A percentile compares a stretch with the other conserved stretches of the same genome.
These are phyloP conservation scores for Globisporangium viniferum DNA, from an alignment of 352 stramenopile genomes.

Conservation along the genomic window DNA sequence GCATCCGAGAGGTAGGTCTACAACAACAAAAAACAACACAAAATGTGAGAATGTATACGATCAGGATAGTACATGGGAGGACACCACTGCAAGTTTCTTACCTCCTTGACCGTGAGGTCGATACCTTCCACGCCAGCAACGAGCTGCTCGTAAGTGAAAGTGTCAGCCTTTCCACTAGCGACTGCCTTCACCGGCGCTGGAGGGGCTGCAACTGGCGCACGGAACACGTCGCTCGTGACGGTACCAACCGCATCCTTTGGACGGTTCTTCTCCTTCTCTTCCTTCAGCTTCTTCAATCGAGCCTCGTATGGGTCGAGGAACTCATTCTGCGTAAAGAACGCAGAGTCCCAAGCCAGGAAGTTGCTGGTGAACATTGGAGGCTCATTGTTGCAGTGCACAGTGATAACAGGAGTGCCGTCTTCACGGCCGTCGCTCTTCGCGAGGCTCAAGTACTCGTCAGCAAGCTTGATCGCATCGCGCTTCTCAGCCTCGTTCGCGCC, in stretches of 20 bases:
- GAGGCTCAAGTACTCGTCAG: conserved; percentile 69
- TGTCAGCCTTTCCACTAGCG: conserved; percentile 24
- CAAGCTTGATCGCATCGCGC: conserved; percentile 53
- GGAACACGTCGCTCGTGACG: conserved; percentile 48
- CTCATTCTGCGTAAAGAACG: conserved; percentile 77
- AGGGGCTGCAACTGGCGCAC: conserved; percentile 8
- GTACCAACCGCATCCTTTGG: conserved; percentile 55
- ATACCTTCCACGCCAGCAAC: conserved; percentile 75
- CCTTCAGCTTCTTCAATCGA: conserved; percentile 74
- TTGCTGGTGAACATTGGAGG: conserved; percentile 89
- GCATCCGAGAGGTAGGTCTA: conserved; percentile 76
- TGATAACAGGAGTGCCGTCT: conserved; percentile 79
- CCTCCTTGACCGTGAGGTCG: conserved; percentile 71
- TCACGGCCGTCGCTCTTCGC: conserved; percentile 80
- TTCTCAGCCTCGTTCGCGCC: conserved; percentile 78
- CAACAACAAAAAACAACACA: conserved; percentile 8
- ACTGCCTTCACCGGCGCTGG: conserved; percentile 15
- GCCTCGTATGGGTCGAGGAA: conserved; percentile 91
- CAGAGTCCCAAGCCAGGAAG: conserved; percentile 87
- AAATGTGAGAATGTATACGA: conserved; percentile 6
- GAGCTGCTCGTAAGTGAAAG: conserved; percentile 64
- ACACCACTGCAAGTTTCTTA: conserved; percentile 18
- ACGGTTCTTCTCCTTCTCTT: conserved; percentile 71
- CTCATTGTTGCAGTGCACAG: conserved; percentile 78
- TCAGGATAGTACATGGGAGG: conserved; percentile 6